These are phyloP conservation scores for Saururus chinensis DNA, from an alignment of 164 flowering plant species.

Conservation along the genomic window DNA sequence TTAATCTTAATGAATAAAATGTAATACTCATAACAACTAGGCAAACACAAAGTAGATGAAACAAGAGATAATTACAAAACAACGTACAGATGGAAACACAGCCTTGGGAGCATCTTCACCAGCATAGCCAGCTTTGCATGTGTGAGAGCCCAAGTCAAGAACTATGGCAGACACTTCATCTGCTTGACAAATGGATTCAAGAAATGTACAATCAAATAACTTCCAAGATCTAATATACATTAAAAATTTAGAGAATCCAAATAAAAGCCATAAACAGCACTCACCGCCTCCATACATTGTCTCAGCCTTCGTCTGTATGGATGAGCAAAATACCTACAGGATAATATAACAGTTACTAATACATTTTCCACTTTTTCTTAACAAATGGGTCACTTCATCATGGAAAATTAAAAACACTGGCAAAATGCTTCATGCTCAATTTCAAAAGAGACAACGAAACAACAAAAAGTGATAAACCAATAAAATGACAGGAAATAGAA, in stretches of 20 bases:
- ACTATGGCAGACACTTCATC: conserved; percentile 98
- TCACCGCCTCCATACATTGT: background rate
- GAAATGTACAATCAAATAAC: background rate
- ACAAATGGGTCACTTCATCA: too few species aligned
- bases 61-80: too few species aligned
- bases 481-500: too few species aligned
- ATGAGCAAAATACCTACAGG: background rate
- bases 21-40: too few species aligned
- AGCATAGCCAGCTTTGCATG: conserved; percentile 98
- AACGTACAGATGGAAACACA: conserved; percentile 86
- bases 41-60: background rate
- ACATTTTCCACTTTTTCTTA: background rate
- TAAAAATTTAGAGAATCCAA: background rate
- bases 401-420: background rate
- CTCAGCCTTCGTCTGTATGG: background rate
- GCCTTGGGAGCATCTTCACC: conserved; percentile 99
- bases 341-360: background rate
- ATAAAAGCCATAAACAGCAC: background rate
- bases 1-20: too few species aligned
- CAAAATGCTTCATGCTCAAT: background rate
- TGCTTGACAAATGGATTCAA: conserved; percentile 12
- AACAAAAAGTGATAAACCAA: too few species aligned
- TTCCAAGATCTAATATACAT: background rate
- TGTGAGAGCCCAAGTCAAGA: conserved; percentile 85
- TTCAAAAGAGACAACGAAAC: background rate